Base-by-base conservation (phyloP, 164 flowering plant species). In the Berberis thunbergii region DNA sequence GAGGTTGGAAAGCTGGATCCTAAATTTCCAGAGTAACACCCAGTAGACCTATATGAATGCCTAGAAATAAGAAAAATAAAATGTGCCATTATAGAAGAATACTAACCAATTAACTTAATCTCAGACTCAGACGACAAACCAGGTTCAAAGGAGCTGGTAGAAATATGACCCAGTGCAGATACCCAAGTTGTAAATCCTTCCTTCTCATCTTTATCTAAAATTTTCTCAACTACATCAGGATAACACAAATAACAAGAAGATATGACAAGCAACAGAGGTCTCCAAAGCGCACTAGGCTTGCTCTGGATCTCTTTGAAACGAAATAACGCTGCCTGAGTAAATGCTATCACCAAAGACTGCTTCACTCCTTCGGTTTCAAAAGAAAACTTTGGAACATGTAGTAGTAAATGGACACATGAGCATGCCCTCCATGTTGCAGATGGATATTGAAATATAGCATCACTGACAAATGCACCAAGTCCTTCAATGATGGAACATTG, bases 391-490 rank as follows among this genome's bases (percentile, higher is more conserved):
- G 86, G 85, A 63, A 75, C 72, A 70, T 87, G 80, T 39, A 89
- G 79, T 48, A 89, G 73, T 11, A 75, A 8, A 73, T 86, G 93
- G 41, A 84, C 80, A 57, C 91, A 82, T 42, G 88, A 78, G 61
- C 85, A 85, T 48, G 89, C 93, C 77, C 84, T 85, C 85, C 80
- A 78, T 58, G 78, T 81, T 44, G 91, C 89, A 68, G 91, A 81
- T 48, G 87, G 85, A 70, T 83, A 84, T 65, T 86, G 80, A 57
- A 67, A 64, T 64, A 87, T 80, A 57, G 88, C 93, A 63, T 78
- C 80, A 75, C 26, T 72, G 6, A 89, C 73, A 72, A 87, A 89
- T 54, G 78, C 75, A 69, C 79, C 73, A 56, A 85, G 80, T 54
- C 84, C 79, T 77, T 84, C 89, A 61, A 87, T 70, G 40, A 89